A percentile compares a stretch with the other conserved stretches of the same genome.
phyloP scores from a whole-genome alignment of 2,329 filamentous ascomycete species.

The Xylaria sp. region DNA sequence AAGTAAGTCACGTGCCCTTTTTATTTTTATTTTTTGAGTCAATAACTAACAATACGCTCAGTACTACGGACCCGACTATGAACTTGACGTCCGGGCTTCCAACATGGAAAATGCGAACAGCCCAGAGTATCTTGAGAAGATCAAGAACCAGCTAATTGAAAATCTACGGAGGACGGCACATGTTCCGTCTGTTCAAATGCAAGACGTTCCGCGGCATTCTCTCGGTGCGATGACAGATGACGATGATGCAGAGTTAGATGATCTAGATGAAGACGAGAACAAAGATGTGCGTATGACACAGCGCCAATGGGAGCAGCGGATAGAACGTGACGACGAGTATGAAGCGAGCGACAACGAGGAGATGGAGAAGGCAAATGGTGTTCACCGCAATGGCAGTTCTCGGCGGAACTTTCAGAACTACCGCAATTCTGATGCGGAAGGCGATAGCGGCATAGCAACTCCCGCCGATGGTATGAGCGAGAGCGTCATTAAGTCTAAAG shows the following conservation, averaged over 20 bases:
- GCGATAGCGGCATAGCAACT: conserved; percentile 55
- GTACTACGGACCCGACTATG: conserved; percentile 92
- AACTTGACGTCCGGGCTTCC: conserved; percentile 87
- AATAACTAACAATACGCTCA: conserved; percentile 59
- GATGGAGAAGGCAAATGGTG: conserved; percentile 76
- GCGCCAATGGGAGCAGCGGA: conserved; percentile 82
- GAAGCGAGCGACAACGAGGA: conserved; percentile 93
- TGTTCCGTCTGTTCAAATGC: conserved; percentile 91
- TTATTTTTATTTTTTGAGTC: conserved; percentile 41
- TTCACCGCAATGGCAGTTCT: conserved; percentile 63
- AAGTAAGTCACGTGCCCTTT: conserved; percentile 65
- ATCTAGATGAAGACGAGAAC: conserved; percentile 85
- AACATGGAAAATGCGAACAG: conserved; percentile 94
- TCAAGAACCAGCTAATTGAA: conserved; percentile 83
- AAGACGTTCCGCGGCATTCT: conserved; percentile 74
- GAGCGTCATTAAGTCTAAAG: conserved; percentile 52
- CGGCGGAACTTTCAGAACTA: conserved; percentile 65
- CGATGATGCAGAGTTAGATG: conserved; percentile 73
- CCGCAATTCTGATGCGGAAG: conserved; percentile 58
- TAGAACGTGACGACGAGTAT: conserved; percentile 81
- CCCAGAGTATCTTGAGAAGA: conserved; percentile 81
- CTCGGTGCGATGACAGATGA: conserved; percentile 73
- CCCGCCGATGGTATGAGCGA: conserved; percentile 53
- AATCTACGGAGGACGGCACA: conserved; percentile 88
- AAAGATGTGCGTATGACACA: conserved; percentile 85